Evolutionary conservation across 2,329 filamentous ascomycete species (phyloP), one percentile per base, ranked within the genome.

Genomic region (Neofusicoccum laricinum): DNA sequence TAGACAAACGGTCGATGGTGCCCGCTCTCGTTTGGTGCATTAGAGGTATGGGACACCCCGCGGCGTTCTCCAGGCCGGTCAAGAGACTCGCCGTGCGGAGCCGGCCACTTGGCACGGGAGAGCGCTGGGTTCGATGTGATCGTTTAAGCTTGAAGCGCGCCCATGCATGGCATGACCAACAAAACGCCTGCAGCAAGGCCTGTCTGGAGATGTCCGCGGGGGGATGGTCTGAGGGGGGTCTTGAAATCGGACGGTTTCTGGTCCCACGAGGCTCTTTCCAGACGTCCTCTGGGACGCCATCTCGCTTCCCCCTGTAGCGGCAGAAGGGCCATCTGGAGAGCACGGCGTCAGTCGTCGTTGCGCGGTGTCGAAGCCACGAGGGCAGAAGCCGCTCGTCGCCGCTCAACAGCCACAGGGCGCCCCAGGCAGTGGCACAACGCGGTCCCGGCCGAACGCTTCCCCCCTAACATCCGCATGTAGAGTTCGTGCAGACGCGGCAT

Each of bases 241-340:
- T 7, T 25, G 40, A 41, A 46, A 30, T 41, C 14, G 50, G 3
- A 17, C 32, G 8, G 25, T 19, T 7, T 32, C 12, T 32, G 17
- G 14, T 34, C 40, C 5, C 30, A 58, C 21, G n/a, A 25, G 38
- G 41, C 32, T 45, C 41, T 21, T 34, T 6, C 36, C 36, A 57
- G 36, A 43, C 36, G 38, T 41, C 17, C 17, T 8, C 51, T 30
- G 25, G 25, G 4, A 4, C 36, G 53, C 53, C 53, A 58, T 58
- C 41, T 59, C 55, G 55, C 55, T 59, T 59, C 25, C 55, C 55
- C 40, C 38, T 32, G 53, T 14, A 59, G 38, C 30, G 12, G 55
- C 10, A 36, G 40, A 59, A 11, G 55, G 55, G 5, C 25, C 40
- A 17, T 34, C 41, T 21, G 17, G 25, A 36, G 41, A 15, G 30